phyloP scores from a whole-genome alignment of 805 yeast species.

The Wickerhamomyces bovis region DNA sequence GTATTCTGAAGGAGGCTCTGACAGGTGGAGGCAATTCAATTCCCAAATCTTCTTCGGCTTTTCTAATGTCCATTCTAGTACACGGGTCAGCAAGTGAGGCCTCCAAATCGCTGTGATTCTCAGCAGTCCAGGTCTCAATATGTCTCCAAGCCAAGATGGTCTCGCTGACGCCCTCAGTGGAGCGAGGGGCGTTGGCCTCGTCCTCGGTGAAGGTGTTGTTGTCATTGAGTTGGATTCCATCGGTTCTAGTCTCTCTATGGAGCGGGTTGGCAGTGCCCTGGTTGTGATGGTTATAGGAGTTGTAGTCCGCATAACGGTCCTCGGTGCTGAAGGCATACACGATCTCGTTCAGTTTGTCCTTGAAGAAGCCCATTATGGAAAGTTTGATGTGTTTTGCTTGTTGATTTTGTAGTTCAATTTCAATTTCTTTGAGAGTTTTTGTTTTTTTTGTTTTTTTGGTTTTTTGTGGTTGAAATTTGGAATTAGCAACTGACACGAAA shows the following conservation, averaged over 20 bases:
- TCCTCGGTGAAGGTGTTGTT: conserved; percentile 30
- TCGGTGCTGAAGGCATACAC: conserved; percentile 58
- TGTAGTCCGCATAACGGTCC: conserved; percentile 67
- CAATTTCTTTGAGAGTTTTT: too few species aligned
- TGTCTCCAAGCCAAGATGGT: conserved; percentile 81
- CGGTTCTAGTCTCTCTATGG: neutral
- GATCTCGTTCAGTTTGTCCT: conserved; percentile 49
- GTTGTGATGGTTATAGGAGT: conserved; percentile 36
- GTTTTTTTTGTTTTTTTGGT: too few species aligned
- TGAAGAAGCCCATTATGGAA: conserved; percentile 26
- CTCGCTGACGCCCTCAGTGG: conserved; percentile 66
- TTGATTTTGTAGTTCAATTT: too few species aligned
- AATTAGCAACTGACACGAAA: neutral
- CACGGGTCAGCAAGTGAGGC: conserved; percentile 77
- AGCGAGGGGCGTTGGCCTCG: conserved; percentile 23
- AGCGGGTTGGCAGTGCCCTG: conserved; percentile 1
- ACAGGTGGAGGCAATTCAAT: conserved; percentile 75
- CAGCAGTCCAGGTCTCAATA: conserved; percentile 75
- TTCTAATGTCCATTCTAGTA: conserved; percentile 71
- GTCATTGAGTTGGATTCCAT: conserved; percentile 17
- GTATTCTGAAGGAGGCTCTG: conserved; percentile 68
- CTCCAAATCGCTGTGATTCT: conserved; percentile 72
- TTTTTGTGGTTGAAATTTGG: too few species aligned
- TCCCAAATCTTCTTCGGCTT: conserved; percentile 77
- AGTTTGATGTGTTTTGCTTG: neutral